phyloP scores from a whole-genome alignment of 2,329 filamentous ascomycete species.

The Talaromyces islandicus region DNA sequence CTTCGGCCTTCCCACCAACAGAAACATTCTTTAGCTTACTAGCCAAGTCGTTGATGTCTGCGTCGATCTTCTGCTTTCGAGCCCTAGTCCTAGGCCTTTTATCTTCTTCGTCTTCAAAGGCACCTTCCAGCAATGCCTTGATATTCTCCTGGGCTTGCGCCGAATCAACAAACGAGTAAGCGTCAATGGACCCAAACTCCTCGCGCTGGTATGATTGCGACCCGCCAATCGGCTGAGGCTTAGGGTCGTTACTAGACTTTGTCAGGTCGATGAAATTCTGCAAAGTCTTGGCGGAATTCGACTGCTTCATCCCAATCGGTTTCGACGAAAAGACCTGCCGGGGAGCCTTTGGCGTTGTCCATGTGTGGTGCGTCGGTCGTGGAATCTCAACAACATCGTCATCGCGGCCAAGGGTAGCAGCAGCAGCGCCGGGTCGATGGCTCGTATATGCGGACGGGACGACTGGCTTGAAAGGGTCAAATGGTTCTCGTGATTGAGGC shows the following conservation, averaged over 20 bases:
- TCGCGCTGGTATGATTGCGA: conserved; percentile 34
- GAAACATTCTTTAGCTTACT: conserved; percentile 37
- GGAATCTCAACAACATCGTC: conserved; percentile 39
- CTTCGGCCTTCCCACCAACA: conserved; percentile 25
- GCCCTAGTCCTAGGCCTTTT: conserved; percentile 33
- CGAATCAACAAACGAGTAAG: conserved; percentile 45
- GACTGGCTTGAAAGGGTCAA: conserved; percentile 36
- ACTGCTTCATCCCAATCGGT: conserved; percentile 32
- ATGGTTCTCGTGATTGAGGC: conserved; percentile 23
- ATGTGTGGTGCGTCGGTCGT: conserved; percentile 44
- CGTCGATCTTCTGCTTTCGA: conserved; percentile 34
- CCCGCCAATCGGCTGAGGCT: background rate
- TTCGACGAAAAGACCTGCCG: conserved; percentile 50
- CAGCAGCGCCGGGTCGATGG: conserved; percentile 12
- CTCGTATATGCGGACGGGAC: conserved; percentile 32
- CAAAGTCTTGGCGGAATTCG: conserved; percentile 37
- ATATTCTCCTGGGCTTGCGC: conserved; percentile 48
- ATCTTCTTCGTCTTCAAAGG: conserved; percentile 44
- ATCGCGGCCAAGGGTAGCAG: conserved; percentile 16
- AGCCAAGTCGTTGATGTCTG: conserved; percentile 36
- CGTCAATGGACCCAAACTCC: conserved; percentile 50
- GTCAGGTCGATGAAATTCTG: conserved; percentile 48
- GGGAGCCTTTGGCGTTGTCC: conserved; percentile 45
- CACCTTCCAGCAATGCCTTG: conserved; percentile 46
- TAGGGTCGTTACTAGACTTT: background rate